Percentiles rank a stretch among this genome's conserved stretches.
Conservation (phyloP, 768 basidiomycete genomes). For the Calocybe cyanea region DNA sequence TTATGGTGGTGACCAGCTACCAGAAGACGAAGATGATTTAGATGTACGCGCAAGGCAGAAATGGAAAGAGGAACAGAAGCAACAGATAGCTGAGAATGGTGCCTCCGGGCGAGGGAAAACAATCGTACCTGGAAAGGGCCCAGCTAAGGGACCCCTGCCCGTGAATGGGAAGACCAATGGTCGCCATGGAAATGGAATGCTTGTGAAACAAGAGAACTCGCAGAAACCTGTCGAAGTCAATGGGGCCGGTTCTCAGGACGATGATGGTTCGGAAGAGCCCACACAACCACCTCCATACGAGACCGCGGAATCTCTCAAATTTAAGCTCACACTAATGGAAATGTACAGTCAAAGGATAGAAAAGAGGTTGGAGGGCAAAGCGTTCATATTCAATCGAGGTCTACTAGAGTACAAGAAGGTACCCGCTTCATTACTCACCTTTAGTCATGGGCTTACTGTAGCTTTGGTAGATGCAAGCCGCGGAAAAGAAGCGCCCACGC, state of each 20-base stretch:
- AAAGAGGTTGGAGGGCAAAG: conserved; percentile 80
- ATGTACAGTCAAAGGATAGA: conserved; percentile 89
- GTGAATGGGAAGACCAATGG: conserved; percentile 45
- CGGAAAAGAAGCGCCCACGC: conserved; percentile 84
- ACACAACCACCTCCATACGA: conserved; percentile 78
- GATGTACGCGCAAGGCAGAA: conserved; percentile 60
- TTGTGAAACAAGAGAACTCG: conserved; percentile 26
- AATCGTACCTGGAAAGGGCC: conserved; percentile 34
- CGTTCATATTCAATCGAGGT: conserved; percentile 87
- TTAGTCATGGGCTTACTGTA: not conserved
- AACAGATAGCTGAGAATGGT: conserved; percentile 20
- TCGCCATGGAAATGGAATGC: conserved; percentile 36
- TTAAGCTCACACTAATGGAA: conserved; percentile 87
- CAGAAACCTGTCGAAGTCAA: conserved; percentile 47
- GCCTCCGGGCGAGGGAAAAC: conserved; percentile 22
- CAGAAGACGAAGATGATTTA: conserved; percentile 73
- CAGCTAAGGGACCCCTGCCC: conserved; percentile 31
- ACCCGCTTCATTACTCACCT: conserved; percentile 16
- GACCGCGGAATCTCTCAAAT: conserved; percentile 74
- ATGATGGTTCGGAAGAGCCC: conserved; percentile 58
- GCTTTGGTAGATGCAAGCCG: conserved; percentile 75
- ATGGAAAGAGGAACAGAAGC: conserved; percentile 47
- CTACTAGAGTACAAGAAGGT: conserved; percentile 95
- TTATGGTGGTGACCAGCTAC: conserved; percentile 80
- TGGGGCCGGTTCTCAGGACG: conserved; percentile 47